Percentiles rank a stretch among this genome's conserved stretches.
Evolutionary conservation across 169 alveolate genomes (phyloP).

Genomic region (Cryptosporidium canis): DNA sequence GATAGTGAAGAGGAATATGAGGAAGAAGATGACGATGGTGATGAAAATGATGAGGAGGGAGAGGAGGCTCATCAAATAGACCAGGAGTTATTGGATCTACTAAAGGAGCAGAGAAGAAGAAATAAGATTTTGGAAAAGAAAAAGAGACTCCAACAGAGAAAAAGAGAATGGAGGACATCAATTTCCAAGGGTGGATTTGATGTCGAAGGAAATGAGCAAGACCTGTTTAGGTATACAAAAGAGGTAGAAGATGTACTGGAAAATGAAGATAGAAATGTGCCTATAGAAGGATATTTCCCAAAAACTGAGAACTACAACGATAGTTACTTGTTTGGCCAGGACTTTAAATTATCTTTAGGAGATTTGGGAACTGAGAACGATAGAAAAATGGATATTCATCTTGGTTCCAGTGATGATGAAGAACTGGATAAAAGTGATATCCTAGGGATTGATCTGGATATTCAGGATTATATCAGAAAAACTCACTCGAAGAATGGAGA

Average conservation of each 20-base stretch:
- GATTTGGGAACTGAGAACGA: not conserved
- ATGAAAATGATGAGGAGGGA: constrained; percentile 74
- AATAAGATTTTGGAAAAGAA: constrained; percentile 76
- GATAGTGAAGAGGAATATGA: constrained; percentile 70
- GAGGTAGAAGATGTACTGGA: constrained; percentile 60
- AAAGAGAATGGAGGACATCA: constrained; percentile 64
- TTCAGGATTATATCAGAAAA: constrained; percentile 76
- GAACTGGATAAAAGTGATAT: constrained; percentile 65
- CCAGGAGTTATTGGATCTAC: constrained; percentile 74
- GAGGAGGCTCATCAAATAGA: constrained; percentile 75
- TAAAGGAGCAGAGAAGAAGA: constrained; percentile 79
- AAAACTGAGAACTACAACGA: constrained; percentile 9
- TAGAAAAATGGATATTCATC: not conserved
- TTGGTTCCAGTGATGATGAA: constrained; percentile 23
- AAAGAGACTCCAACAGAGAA: constrained; percentile 77
- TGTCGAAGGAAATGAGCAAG: constrained; percentile 53
- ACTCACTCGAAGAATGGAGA: constrained; percentile 1
- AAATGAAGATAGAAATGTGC: constrained; percentile 60
- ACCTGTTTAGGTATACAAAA: constrained; percentile 66
- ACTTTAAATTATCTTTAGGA: constrained; percentile 42
- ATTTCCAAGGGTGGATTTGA: constrained; percentile 73
- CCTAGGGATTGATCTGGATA: constrained; percentile 78
- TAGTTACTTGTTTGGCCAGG: constrained; percentile 36
- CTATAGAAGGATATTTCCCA: constrained; percentile 73
- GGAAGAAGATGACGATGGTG: constrained; percentile 74